Evolutionary conservation across 106 monocot genomes (phyloP).

Genomic region (Triglochin maritima): DNA sequence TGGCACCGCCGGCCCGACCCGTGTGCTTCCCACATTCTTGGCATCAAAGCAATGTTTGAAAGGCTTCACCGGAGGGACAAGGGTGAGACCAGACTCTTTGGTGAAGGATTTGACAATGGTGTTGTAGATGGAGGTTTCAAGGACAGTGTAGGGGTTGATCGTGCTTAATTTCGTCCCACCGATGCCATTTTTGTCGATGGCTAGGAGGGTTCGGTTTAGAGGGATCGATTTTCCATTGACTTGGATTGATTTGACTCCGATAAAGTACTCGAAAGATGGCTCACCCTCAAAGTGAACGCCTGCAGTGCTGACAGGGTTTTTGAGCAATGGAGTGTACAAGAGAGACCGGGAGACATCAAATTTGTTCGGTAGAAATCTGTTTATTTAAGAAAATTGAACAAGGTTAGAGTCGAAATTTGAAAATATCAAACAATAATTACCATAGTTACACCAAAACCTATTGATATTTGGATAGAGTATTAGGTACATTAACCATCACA

Average conservation of each 20-base stretch:
- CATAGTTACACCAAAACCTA: no score
- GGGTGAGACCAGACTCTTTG: constrained; percentile 3
- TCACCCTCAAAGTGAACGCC: constrained; percentile 25
- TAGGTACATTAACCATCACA: no score
- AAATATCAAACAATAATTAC: no score
- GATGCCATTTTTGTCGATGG: constrained; percentile 31
- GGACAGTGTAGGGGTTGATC: constrained; percentile 33
- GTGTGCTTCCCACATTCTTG: constrained; percentile 4
- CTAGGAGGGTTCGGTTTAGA: constrained; percentile 30
- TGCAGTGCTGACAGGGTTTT: constrained; percentile 60
- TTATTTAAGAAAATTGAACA: no score
- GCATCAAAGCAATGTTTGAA: constrained; percentile 25
- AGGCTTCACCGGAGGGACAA: constrained; percentile 12
- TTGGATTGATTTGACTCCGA: constrained; percentile 40
- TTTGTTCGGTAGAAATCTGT: constrained; percentile 23
- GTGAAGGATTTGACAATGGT: constrained; percentile 11
- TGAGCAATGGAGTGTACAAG: constrained; percentile 53
- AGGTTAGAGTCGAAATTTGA: no score
- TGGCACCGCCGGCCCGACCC: constrained; percentile 27
- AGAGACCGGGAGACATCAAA: constrained; percentile 35
- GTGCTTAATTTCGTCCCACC: constrained; percentile 71
- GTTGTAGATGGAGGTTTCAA: constrained; percentile 20
- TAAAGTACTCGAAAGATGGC: constrained; percentile 58
- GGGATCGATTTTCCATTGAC: constrained; percentile 26
- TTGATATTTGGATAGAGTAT: no score